These are phyloP conservation scores for Leishmania braziliensis DNA, from an alignment of 208 protist genomes.

Conservation along the genomic window DNA sequence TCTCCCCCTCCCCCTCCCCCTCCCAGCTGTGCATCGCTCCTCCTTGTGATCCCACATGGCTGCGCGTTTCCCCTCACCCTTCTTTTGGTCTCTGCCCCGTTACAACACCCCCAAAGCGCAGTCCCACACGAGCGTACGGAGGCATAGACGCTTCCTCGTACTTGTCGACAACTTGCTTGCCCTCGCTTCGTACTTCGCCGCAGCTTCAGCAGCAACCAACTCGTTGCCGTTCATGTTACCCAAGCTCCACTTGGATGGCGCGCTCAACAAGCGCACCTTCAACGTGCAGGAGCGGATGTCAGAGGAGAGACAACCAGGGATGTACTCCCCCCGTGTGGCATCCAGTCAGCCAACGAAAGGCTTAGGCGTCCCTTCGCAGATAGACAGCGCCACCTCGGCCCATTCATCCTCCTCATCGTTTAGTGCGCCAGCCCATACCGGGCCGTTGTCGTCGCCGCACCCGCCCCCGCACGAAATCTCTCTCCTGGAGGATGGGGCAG, in stretches of 20 bases:
- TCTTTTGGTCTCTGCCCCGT: neutral
- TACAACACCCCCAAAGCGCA: neutral
- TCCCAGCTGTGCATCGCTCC: neutral
- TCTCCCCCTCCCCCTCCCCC: neutral
- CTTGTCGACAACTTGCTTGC: neutral
- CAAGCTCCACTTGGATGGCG: slow-evolving; percentile 56
- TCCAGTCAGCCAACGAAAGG: slow-evolving; percentile 22
- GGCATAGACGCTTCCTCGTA: neutral
- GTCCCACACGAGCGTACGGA: neutral
- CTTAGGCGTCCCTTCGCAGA: neutral
- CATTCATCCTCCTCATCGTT: neutral
- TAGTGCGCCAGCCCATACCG: neutral
- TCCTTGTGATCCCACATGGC: neutral
- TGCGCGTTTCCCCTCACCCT: neutral
- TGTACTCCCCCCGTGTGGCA: slow-evolving; percentile 48
- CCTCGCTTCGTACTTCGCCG: neutral
- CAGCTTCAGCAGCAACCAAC: neutral
- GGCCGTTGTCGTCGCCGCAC: slow-evolving; percentile 25
- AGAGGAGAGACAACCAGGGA: slow-evolving; percentile 44
- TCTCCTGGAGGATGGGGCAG: slow-evolving; percentile 29
- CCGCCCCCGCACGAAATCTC: slow-evolving; percentile 19
- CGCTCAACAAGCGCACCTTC: slow-evolving; percentile 45
- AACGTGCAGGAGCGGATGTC: slow-evolving; percentile 42
- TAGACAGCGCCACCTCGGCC: neutral
- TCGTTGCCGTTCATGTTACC: slow-evolving; percentile 21